Evolutionary conservation across 257 asterid genomes (phyloP).

Genomic region (Primulina tabacum): DNA sequence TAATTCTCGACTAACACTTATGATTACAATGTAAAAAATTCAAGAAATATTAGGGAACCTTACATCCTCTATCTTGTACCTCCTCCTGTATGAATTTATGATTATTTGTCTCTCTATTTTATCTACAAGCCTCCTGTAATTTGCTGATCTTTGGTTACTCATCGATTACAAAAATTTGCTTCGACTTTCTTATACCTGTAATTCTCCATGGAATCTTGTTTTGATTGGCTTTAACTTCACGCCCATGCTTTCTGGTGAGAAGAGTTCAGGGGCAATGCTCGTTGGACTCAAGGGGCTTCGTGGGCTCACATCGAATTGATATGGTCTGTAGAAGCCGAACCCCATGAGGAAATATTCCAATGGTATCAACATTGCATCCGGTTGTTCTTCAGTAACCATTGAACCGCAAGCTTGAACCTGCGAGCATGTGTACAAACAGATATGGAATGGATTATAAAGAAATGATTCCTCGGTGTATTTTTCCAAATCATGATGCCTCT

Average conservation of each 20-base stretch:
- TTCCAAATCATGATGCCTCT: neutral
- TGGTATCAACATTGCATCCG: constrained; percentile 63
- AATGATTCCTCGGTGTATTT: neutral
- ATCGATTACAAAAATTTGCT: neutral
- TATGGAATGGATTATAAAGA: neutral
- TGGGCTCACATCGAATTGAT: constrained; percentile 52
- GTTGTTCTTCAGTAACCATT: constrained; percentile 66
- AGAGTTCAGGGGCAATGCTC: constrained; percentile 61
- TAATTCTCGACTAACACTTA: neutral
- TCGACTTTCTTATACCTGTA: constrained; percentile 15
- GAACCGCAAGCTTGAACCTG: constrained; percentile 75
- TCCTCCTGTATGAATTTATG: neutral
- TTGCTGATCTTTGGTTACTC: neutral
- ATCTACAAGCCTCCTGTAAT: constrained; percentile 7
- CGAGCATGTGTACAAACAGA: neutral
- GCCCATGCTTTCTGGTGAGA: constrained; percentile 79
- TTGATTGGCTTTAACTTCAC: constrained; percentile 64
- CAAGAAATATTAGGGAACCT: neutral
- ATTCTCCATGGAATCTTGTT: constrained; percentile 35
- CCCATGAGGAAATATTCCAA: constrained; percentile 63
- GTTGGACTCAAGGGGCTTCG: constrained; percentile 72
- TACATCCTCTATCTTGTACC: neutral
- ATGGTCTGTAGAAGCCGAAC: constrained; percentile 53
- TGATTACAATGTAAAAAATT: constrained; percentile 9
- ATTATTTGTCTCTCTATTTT: neutral